Conservation (phyloP, 2,329 filamentous ascomycete species). For the Epichloe gansuensis region DNA sequence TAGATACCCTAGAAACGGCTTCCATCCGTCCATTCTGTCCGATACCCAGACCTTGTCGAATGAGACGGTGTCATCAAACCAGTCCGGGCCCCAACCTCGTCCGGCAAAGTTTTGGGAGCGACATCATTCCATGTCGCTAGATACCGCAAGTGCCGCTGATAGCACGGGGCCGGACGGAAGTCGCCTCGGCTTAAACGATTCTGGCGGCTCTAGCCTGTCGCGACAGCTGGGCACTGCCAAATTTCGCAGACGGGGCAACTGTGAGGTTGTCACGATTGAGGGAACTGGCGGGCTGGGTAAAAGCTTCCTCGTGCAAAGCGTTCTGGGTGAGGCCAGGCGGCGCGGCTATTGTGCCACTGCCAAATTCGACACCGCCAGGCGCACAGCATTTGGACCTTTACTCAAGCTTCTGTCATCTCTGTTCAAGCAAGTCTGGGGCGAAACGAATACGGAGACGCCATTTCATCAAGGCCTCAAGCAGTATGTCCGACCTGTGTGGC, state of each 20-base stretch:
- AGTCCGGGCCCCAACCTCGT: constrained; percentile 26
- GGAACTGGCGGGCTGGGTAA: constrained; percentile 53
- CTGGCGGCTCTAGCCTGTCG: constrained; percentile 36
- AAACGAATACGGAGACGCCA: constrained; percentile 49
- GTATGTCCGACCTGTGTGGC: constrained; percentile 51
- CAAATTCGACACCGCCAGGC: constrained; percentile 50
- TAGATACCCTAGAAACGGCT: constrained; percentile 24
- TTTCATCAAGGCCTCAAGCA: constrained; percentile 50
- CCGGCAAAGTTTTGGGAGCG: constrained; percentile 37
- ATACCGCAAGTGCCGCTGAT: constrained; percentile 34
- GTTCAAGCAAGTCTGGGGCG: constrained; percentile 55
- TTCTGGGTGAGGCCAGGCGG: constrained; percentile 45
- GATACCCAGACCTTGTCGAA: constrained; percentile 29
- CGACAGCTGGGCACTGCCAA: constrained; percentile 43
- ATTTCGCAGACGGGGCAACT: constrained; percentile 48
- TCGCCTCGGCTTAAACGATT: constrained; percentile 31
- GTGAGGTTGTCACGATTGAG: constrained; percentile 49
- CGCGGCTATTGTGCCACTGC: constrained; percentile 53
- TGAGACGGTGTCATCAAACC: constrained; percentile 34
- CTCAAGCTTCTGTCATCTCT: constrained; percentile 52
- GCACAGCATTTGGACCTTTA: constrained; percentile 49
- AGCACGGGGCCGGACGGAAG: constrained; percentile 28
- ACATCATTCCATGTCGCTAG: constrained; percentile 37
- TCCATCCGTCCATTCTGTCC: constrained; percentile 28
- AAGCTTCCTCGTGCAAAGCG: constrained; percentile 49